Conservation (phyloP, 2,329 filamentous ascomycete species). For the Exophiala mesophila region DNA sequence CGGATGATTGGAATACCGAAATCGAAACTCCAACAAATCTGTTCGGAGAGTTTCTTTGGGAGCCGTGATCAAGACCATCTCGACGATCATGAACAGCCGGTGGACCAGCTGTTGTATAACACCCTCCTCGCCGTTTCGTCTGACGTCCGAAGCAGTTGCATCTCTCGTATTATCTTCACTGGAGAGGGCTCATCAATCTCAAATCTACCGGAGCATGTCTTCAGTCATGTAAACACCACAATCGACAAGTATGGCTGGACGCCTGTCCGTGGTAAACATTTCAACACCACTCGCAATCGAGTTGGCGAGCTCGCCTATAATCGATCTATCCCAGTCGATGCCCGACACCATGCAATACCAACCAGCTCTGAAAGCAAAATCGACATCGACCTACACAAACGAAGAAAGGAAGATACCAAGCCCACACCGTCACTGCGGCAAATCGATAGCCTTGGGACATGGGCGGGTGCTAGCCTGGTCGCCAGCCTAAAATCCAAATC, state of each 20-base stretch:
- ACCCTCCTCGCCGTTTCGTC: constrained; percentile 70
- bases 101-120: constrained; percentile 72
- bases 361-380: constrained; percentile 49
- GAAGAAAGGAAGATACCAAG: constrained; percentile 39
- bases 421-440: constrained; percentile 44
- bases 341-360: constrained; percentile 31
- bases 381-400: constrained; percentile 55
- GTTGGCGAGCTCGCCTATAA: constrained; percentile 30
- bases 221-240: constrained; percentile 67
- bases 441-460: constrained; percentile 58
- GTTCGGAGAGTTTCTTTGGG: constrained; percentile 70
- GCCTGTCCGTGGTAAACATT: constrained; percentile 60
- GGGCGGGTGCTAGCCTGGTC: constrained; percentile 60
- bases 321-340: constrained; percentile 17
- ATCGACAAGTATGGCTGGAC: constrained; percentile 71
- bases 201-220: constrained; percentile 70
- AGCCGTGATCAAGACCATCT: constrained; percentile 53
- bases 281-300: constrained; percentile 14
- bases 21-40: constrained; percentile 64
- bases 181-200: constrained; percentile 75
- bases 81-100: constrained; percentile 80
- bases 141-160: constrained; percentile 78
- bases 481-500: constrained; percentile 56
- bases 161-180: constrained; percentile 81
- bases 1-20: constrained; percentile 56